Base-by-base conservation (phyloP, 176 grass and related monocot genomes). In the Oropetium thomaeum region DNA sequence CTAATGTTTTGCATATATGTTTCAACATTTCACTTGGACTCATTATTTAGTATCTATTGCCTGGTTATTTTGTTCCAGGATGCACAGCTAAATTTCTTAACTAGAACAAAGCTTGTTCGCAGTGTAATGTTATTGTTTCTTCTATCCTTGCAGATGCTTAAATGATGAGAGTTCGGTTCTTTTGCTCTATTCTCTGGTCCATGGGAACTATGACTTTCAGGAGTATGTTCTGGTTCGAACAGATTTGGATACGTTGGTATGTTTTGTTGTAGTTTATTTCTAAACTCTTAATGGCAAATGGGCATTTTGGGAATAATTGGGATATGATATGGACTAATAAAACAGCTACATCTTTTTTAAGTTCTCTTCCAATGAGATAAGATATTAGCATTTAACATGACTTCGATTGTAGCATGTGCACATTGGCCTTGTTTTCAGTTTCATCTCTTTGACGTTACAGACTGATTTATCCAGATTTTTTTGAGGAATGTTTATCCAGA, bases 221-320 rank as follows among this genome's bases (percentile, higher is more conserved):
- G 96, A 99, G 69, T 99, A 99, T 58, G 89, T 91, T 86, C 78
- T 99, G 70, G 96, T 99, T 75, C 96, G 96, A 76, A 99, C 96
- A 73, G 96, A 99, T 82, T 82, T 99, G 79, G 96, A 99, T 88
- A 99, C 89, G 37, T 82, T 99, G 91, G 96, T 99, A 99, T 45
- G 81, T 57, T 73, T 58, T 61, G 14, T 62, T 77, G 10, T 27
- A 48, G 35, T 19, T 66, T 32, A 66, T 78, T 37, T 87, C 32
- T 54, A 48, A 67, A 49, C 5, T 34, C 29, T 73, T 53, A 16
- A 67, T 79, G 54, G 41, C 40, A 59, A 43, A 67, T 26, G 9
- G 10, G 28, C 25, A 73, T 49, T 58, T 75, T 51, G 22, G 43
- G 34, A 5, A 77, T 39, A 35, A 5, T 51, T 41, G 8, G 27